Percentiles rank a stretch among this genome's conserved stretches.
These are phyloP conservation scores for Glutinoglossum americanum DNA, from an alignment of 495 filamentous ascomycete species.

Conservation along the genomic window DNA sequence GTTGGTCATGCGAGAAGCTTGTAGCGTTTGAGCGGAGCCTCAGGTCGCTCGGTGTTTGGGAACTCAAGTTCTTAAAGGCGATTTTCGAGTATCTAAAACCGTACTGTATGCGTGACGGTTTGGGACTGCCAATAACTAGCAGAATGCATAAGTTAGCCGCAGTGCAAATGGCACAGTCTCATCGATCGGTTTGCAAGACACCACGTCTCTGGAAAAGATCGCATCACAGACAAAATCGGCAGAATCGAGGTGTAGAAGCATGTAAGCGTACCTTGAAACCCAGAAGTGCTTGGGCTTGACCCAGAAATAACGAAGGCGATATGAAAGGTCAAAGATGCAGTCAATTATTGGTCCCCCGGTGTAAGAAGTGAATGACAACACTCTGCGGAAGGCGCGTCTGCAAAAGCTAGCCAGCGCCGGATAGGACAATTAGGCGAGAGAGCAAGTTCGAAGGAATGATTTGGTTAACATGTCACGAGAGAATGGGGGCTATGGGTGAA, in stretches of 20 bases:
- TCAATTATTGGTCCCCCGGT: not conserved
- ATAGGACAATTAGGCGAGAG: slow-evolving; percentile 1
- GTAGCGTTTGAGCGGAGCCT: not conserved
- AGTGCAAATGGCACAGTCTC: not conserved
- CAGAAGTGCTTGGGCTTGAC: not conserved
- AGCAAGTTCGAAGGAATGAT: not conserved
- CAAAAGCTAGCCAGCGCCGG: not conserved
- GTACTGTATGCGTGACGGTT: not conserved
- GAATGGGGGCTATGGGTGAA: not conserved
- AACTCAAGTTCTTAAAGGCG: not conserved
- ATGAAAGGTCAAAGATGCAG: not conserved
- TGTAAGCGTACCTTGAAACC: not conserved
- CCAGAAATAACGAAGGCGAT: not conserved
- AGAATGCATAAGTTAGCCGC: not conserved
- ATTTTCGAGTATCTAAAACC: not conserved
- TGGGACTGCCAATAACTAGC: not conserved
- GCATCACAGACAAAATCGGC: not conserved
- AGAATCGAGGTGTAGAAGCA: not conserved
- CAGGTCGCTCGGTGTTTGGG: not conserved
- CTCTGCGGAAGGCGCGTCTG: not conserved
- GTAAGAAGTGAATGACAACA: slow-evolving; percentile 1
- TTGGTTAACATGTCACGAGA: not conserved
- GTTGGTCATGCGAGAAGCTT: not conserved
- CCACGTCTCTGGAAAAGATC: not conserved
- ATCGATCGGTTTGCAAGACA: not conserved